phyloP scores from a whole-genome alignment of 2,329 filamentous ascomycete species.

The Trichoderma semiorbis region DNA sequence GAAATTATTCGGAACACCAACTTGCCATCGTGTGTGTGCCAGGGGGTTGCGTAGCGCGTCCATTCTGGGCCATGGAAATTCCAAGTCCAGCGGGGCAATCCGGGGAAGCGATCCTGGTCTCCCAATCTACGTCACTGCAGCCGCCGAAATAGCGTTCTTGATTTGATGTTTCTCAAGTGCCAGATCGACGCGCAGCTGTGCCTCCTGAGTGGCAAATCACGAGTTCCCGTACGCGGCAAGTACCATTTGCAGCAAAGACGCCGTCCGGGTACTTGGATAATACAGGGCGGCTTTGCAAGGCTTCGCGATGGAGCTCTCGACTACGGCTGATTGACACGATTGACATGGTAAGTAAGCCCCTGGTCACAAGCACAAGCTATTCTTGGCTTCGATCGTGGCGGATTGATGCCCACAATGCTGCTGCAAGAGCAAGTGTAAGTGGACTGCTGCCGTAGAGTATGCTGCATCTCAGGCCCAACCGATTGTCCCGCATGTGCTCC shows the following conservation, averaged over 20 bases:
- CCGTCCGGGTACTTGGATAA: background rate
- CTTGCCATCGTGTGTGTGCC: background rate
- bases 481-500: background rate
- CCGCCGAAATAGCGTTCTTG: background rate
- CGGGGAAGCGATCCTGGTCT: conserved; percentile 1
- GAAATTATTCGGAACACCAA: conserved; percentile 2
- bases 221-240: background rate
- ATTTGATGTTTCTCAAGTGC: background rate
- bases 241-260: background rate
- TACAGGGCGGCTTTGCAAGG: background rate
- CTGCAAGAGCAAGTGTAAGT: background rate
- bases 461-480: background rate
- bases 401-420: background rate
- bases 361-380: background rate
- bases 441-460: background rate
- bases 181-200: background rate
- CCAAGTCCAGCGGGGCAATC: conserved; percentile 7
- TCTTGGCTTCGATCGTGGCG: background rate
- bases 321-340: background rate
- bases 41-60: background rate
- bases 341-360: background rate
- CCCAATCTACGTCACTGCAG: conserved; percentile 10
- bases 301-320: background rate
- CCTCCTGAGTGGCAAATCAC: background rate
- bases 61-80: background rate